phyloP scores from a whole-genome alignment of 106 monocot species.

The Allium sativum region DNA sequence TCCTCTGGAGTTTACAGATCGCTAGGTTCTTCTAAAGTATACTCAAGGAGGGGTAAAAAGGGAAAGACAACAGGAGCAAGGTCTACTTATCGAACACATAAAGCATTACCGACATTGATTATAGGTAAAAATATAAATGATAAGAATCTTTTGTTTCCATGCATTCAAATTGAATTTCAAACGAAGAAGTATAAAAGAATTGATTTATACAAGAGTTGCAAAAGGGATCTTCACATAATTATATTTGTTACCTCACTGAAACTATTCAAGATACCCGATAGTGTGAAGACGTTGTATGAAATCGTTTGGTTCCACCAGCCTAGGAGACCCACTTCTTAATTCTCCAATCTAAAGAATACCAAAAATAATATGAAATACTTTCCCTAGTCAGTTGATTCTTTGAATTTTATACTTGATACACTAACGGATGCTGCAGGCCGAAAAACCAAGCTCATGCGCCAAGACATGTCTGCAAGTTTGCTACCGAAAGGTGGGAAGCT shows the following conservation, averaged over 20 bases:
- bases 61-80: too few relatives aligned
- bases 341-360: slow-evolving; percentile 77
- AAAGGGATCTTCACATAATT: too few relatives aligned
- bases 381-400: background rate
- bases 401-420: background rate
- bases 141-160: too few relatives aligned
- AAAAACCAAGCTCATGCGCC: slow-evolving; percentile 97
- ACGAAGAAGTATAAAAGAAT: too few relatives aligned
- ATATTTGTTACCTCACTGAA: slow-evolving; percentile 81
- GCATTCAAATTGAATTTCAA: too few relatives aligned
- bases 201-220: too few relatives aligned
- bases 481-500: slow-evolving; percentile 95
- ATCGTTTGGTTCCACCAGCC: slow-evolving; percentile 87
- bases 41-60: too few relatives aligned
- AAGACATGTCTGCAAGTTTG: slow-evolving; percentile 98
- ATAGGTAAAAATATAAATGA: too few relatives aligned
- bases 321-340: slow-evolving; percentile 91
- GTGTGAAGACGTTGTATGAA: slow-evolving; percentile 63
- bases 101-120: too few relatives aligned
- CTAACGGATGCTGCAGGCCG: slow-evolving; percentile 98
- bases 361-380: background rate
- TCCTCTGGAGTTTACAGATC: too few relatives aligned
- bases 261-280: slow-evolving; percentile 71
- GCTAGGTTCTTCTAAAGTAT: too few relatives aligned
- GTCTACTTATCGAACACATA: too few relatives aligned